Evolutionary conservation across 306 rosid genomes (phyloP), one percentile per base, ranked within the genome.

Genomic region (Gynostemma pentaphyllum): DNA sequence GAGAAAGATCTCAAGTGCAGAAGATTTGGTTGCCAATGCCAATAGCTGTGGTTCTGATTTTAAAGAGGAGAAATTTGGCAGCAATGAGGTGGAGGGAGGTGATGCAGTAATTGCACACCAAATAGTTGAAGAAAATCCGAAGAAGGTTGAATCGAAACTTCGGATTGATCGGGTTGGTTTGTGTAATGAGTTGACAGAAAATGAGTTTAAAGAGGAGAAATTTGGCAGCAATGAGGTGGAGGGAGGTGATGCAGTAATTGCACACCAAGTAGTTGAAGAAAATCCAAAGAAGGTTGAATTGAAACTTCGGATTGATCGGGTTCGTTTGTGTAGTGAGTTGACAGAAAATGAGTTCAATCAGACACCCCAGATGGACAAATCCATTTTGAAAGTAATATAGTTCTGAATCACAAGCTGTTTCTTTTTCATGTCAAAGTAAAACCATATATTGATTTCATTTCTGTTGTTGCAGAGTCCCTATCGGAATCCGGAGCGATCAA

Each of bases 351-450:
- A 77, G 77, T 37, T 74, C 9, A 70, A 37, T 32, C 75, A n/a
- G 54, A 72, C 81, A 59, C 67, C 81, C 68, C 75, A 68, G 64
- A 41, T 72, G 68, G 56, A 74, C 57, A 81, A 75, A 72, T 82
- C 81, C 22, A 32, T 23, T 44, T 8, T 71, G 40, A 82, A 84
- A 95, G 90, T 82, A 62, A 48, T 65, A 23, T n/a, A 4, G 12
- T 26, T 18, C 64, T 30, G 40, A 63, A 53, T 62, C 16, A 22
- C 30, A 61, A 18, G 37, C 13, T 11, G n/a, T 27, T 9, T 60
- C 22, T 66, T 22, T 15, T 28, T 53, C 39, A 28, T 53, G 39
- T 53, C 22, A 28, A 53, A 53, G 44, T 21, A 14, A 30, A 9
- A 34, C 18, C 2, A 18, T 9, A 56, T 56, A 4, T 66, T 24